A percentile compares a stretch with the other conserved stretches of the same genome.
phyloP scores from a whole-genome alignment of 1,139 yeast genomes.

The Eremothecium coryli region DNA sequence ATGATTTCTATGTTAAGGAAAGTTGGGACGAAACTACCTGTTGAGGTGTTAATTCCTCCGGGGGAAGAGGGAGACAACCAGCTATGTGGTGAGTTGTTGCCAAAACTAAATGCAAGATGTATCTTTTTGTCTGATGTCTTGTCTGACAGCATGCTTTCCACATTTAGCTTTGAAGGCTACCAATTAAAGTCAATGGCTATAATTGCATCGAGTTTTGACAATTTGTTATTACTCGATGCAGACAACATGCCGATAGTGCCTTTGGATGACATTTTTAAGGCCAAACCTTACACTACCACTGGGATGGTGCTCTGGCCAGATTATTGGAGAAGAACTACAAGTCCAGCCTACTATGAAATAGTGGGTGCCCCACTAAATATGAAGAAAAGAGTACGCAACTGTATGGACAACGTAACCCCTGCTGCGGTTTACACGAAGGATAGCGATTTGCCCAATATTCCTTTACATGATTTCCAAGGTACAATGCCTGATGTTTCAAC shows the following conservation, averaged over 20 bases:
- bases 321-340: slow-evolving; percentile 67
- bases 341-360: slow-evolving; percentile 58
- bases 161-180: slow-evolving; percentile 57
- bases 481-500: slow-evolving; percentile 74
- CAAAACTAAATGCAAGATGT: slow-evolving; percentile 62
- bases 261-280: slow-evolving; percentile 46
- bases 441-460: slow-evolving; percentile 33
- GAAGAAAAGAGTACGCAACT: slow-evolving; percentile 36
- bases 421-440: slow-evolving; percentile 29
- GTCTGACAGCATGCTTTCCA: slow-evolving; percentile 37
- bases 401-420: slow-evolving; percentile 33
- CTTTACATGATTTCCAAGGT: slow-evolving; percentile 59
- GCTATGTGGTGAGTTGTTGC: slow-evolving; percentile 55
- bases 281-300: slow-evolving; percentile 42
- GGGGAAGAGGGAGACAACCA: slow-evolving; percentile 56
- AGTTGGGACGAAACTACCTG: slow-evolving; percentile 57
- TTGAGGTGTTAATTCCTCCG: slow-evolving; percentile 68
- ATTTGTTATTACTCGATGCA: slow-evolving; percentile 66
- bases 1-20: slow-evolving; percentile 58
- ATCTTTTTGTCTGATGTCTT: slow-evolving; percentile 50
- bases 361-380: slow-evolving; percentile 42
- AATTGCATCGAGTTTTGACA: slow-evolving; percentile 66
- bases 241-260: slow-evolving; percentile 60
- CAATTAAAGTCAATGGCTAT: slow-evolving; percentile 74
- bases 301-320: slow-evolving; percentile 79